Evolutionary conservation across 108 stramenopile species (phyloP).

Genomic region (Aurantiochytrium sp.): DNA sequence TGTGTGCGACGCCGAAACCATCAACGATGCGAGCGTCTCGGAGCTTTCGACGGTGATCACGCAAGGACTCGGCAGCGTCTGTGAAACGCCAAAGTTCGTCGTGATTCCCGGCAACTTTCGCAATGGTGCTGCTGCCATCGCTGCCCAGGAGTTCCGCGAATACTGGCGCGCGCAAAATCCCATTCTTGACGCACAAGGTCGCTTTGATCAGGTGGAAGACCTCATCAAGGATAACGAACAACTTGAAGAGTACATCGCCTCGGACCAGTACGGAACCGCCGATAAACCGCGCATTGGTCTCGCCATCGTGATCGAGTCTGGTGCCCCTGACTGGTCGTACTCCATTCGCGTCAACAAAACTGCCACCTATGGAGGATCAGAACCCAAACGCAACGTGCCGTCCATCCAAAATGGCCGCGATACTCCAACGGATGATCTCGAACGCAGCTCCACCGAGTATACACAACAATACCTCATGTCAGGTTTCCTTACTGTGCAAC

Average conservation of each 20-base stretch:
- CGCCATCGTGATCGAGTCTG: not conserved
- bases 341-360: not conserved
- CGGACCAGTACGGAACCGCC: not conserved
- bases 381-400: no score
- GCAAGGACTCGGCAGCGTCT: not conserved
- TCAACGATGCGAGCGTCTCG: not conserved
- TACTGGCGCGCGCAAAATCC: not conserved
- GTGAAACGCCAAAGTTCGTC: not conserved
- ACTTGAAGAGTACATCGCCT: not conserved
- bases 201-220: not conserved
- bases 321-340: not conserved
- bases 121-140: not conserved
- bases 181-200: not conserved
- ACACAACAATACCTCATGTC: not conserved
- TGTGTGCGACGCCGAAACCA: not conserved
- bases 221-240: not conserved
- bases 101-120: not conserved
- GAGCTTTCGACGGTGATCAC: not conserved
- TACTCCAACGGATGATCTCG: not conserved
- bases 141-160: not conserved
- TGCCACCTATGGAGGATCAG: not conserved
- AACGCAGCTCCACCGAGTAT: not conserved
- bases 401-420: no score
- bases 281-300: not conserved
- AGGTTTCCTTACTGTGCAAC: conserved; percentile 33